Evolutionary conservation across 176 grass and related monocot genomes (phyloP).

Genomic region (Poa annua): DNA sequence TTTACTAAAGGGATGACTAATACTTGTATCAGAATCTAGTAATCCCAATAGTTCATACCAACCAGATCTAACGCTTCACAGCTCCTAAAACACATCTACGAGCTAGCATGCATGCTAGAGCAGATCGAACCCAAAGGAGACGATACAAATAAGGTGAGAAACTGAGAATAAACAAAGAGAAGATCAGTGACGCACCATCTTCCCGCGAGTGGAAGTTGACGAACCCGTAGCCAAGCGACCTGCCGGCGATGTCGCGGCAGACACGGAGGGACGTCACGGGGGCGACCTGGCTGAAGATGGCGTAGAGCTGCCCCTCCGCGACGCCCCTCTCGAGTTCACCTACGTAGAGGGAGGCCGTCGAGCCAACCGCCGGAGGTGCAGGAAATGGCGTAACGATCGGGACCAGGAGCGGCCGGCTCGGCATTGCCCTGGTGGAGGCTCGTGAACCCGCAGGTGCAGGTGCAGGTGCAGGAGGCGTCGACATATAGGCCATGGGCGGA

Average conservation of each 20-base stretch:
- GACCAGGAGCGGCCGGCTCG: background rate
- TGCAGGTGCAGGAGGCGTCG: background rate
- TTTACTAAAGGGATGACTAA: background rate
- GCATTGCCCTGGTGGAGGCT: background rate
- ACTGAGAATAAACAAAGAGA: background rate
- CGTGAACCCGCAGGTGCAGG: background rate
- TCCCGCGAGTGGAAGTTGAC: conserved; percentile 43
- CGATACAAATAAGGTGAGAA: background rate
- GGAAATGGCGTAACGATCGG: background rate
- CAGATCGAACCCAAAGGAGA: background rate
- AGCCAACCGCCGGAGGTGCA: background rate
- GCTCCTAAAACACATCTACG: background rate
- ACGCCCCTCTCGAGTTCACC: background rate
- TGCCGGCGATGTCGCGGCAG: background rate
- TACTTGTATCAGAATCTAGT: background rate
- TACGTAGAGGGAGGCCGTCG: background rate
- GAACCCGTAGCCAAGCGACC: conserved; percentile 1
- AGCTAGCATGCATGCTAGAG: background rate
- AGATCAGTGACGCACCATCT: conserved; percentile 33
- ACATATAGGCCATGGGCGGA: background rate
- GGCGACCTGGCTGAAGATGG: background rate
- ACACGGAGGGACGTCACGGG: background rate
- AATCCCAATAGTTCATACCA: background rate
- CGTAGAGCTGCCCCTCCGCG: background rate
- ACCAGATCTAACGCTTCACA: background rate